Evolutionary conservation across 1,284 basidiomycete genomes (phyloP), one percentile per base, ranked within the genome.

Genomic region (Leccinum subspadiceum): DNA sequence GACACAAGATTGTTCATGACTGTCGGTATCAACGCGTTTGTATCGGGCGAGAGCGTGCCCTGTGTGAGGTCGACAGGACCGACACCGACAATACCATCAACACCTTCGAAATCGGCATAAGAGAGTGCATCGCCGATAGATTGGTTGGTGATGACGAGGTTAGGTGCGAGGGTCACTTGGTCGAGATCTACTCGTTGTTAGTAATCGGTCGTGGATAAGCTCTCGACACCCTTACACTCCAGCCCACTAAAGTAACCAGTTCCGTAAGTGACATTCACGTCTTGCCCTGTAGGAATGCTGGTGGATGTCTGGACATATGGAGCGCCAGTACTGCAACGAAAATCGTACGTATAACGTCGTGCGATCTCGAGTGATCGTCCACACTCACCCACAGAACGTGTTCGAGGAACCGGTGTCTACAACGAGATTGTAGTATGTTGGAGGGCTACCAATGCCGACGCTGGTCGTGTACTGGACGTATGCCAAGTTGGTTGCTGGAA

Each of bases 401-500:
- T 75, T 76, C 50, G 72, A 70, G 12, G 72, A 75, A 2, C 73
- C 74, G 1, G 75, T 75, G 50, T 75, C 74, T 1, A 73, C 49
- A 7, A 68, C 15, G 3, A 74, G 58, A 24, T 64, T 63, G 53
- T 71, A 71, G 51, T 64, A 60, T 9, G 62, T 67, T 1, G 63
- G 57, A 22, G 70, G 70, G 15, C 13, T 57, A 48, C 70, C 71
- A n/a, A 74, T 63, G 5, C 67, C 67, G 17, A 71, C 60, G 8
- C 58, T 63, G 2, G 61, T 58, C 3, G 63, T 62, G 44, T 73
- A 74, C 48, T 60, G 60, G 6, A 41, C 13, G 5, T 72, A 68
- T 13, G 15, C 62, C 8, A 66, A 15, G 57, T 63, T 71, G n/a
- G 60, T 68, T 4, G 62, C 62, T 0, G 63, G 70, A n/a, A 68